Conservation (phyloP, 345 rosid genomes). For the Salix viminalis region DNA sequence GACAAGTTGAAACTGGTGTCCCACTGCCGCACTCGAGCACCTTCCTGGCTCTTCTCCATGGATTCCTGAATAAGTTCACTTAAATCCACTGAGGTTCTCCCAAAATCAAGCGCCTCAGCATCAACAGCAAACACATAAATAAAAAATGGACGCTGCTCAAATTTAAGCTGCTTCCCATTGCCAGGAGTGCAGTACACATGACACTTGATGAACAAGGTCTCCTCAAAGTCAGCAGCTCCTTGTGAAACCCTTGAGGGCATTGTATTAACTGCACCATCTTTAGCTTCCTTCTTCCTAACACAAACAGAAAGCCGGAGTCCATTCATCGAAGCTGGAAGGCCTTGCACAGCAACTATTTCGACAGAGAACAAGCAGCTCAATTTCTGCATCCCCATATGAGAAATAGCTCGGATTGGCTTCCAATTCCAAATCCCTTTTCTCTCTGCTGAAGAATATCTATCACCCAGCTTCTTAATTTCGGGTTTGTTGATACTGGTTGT, state of each 20-base stretch:
- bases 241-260: conserved; percentile 91
- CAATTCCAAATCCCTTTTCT: conserved; percentile 86
- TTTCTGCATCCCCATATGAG: conserved; percentile 83
- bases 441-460: conserved; percentile 31
- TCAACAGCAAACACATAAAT: conserved; percentile 69
- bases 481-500: not conserved
- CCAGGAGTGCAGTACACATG: conserved; percentile 66
- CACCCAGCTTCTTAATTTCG: conserved; percentile 31
- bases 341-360: conserved; percentile 77
- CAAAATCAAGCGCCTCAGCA: conserved; percentile 82
- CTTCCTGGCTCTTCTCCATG: conserved; percentile 65
- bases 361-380: conserved; percentile 82
- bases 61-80: conserved; percentile 71
- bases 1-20: conserved; percentile 61
- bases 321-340: conserved; percentile 85
- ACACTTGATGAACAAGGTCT: conserved; percentile 73
- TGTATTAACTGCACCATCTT: conserved; percentile 79
- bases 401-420: conserved; percentile 83
- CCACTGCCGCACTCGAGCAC: conserved; percentile 87
- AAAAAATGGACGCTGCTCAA: conserved; percentile 77
- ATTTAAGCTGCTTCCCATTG: conserved; percentile 52
- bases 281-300: conserved; percentile 76
- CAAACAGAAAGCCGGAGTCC: conserved; percentile 88
- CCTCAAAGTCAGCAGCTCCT: conserved; percentile 89
- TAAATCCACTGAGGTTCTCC: conserved; percentile 61